These are phyloP conservation scores for Pholiota adiposa DNA, from an alignment of 1,284 basidiomycete genomes.

Conservation along the genomic window DNA sequence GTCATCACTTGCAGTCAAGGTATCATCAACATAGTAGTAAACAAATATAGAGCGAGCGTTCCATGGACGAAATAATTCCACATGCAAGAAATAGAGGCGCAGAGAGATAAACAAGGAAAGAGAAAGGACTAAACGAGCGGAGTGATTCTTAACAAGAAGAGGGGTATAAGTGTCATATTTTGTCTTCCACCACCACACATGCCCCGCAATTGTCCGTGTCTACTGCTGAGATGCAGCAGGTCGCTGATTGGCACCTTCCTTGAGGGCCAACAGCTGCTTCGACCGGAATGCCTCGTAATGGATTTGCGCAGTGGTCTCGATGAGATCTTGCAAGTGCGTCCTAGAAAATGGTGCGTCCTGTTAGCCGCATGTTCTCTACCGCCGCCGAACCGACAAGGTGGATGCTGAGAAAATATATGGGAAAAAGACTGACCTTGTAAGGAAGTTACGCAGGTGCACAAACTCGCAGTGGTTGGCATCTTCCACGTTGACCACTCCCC, in stretches of 20 bases:
- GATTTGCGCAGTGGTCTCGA: constrained; percentile 98
- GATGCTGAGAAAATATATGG: not conserved
- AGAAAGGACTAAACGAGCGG: constrained; percentile 13
- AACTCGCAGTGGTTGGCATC: constrained; percentile 98
- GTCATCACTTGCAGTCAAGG: constrained; percentile 13
- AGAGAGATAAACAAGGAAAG: constrained; percentile 9
- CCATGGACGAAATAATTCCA: constrained; percentile 8
- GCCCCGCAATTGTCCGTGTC: constrained; percentile 9
- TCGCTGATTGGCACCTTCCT: constrained; percentile 76
- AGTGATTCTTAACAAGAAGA: constrained; percentile 15
- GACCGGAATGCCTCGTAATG: constrained; percentile 99
- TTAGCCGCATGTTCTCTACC: constrained; percentile 1
- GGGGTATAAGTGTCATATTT: constrained; percentile 23
- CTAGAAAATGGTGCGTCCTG: constrained; percentile 32
- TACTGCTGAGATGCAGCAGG: constrained; percentile 41
- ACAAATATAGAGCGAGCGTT: constrained; percentile 7
- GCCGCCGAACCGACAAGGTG: not conserved
- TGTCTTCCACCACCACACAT: constrained; percentile 10
- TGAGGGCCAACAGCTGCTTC: constrained; percentile 93
- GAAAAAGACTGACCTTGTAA: constrained; percentile 70
- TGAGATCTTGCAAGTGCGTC: constrained; percentile 97
- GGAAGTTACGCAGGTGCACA: constrained; percentile 95
- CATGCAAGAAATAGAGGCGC: constrained; percentile 10
- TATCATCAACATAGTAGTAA: constrained; percentile 17
- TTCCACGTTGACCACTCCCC: constrained; percentile 98